Evolutionary conservation across 1,139 yeast species (phyloP).

Genomic region (Kodamaea derodonti): DNA sequence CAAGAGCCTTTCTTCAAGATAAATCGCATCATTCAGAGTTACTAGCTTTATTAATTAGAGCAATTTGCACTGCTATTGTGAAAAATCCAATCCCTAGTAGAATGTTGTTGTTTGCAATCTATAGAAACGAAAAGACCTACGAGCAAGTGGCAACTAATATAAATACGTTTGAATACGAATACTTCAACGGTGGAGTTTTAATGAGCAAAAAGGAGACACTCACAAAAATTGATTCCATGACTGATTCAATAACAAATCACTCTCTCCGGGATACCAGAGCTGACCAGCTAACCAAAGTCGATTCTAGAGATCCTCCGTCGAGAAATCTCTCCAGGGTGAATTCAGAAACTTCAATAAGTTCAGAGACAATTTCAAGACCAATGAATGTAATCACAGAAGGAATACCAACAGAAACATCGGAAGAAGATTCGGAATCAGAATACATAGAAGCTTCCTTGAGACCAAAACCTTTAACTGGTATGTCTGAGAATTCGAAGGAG

Average conservation of each 20-base stretch:
- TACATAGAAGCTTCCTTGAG: constrained; percentile 10
- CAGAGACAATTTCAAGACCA: neutral
- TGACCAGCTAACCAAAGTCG: constrained; percentile 3
- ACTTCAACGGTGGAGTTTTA: constrained; percentile 19
- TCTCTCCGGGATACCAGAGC: constrained; percentile 2
- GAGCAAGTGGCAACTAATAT: constrained; percentile 32
- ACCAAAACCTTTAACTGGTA: constrained; percentile 49
- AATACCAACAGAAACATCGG: constrained; percentile 12
- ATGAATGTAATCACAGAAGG: constrained; percentile 2
- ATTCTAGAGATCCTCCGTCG: constrained; percentile 2
- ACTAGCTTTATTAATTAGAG: constrained; percentile 54
- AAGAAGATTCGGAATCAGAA: constrained; percentile 23
- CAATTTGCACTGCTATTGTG: constrained; percentile 49
- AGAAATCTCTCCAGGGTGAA: neutral
- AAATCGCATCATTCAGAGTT: constrained; percentile 51
- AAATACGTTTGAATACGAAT: constrained; percentile 25
- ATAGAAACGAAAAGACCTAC: constrained; percentile 44
- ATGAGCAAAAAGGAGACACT: constrained; percentile 6
- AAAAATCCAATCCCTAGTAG: constrained; percentile 50
- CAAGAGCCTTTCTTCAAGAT: constrained; percentile 38
- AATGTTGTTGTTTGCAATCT: constrained; percentile 49
- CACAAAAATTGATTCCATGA: constrained; percentile 8
- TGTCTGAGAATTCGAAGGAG: constrained; percentile 58
- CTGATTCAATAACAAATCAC: constrained; percentile 7
- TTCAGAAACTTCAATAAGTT: constrained; percentile 1